These are phyloP conservation scores for Suillus discolor DNA, from an alignment of 768 basidiomycete genomes.

Conservation along the genomic window DNA sequence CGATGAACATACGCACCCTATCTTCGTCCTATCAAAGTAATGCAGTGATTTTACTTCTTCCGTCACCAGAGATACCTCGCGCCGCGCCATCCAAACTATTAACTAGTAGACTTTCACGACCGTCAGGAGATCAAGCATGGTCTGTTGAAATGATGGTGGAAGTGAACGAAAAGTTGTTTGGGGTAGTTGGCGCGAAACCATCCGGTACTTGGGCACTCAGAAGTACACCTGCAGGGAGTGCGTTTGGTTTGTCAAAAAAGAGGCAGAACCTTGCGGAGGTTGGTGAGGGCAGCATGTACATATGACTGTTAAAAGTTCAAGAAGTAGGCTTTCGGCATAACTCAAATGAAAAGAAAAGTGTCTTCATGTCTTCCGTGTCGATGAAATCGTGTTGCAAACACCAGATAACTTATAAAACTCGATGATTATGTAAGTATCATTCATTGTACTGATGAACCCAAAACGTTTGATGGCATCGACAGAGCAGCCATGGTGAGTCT, in stretches of 20 bases:
- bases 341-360: neutral
- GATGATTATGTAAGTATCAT: constrained; percentile 14
- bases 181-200: constrained; percentile 32
- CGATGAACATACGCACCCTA: constrained; percentile 18
- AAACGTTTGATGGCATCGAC: neutral
- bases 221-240: constrained; percentile 18
- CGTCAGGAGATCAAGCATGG: constrained; percentile 39
- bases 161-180: constrained; percentile 40
- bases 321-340: neutral
- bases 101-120: constrained; percentile 25
- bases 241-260: constrained; percentile 9
- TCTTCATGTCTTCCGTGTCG: neutral
- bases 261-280: constrained; percentile 28
- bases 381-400: neutral
- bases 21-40: neutral
- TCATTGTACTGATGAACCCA: neutral
- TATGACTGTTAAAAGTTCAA: constrained; percentile 29
- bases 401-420: no score
- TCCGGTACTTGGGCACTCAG: constrained; percentile 12
- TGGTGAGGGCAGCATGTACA: constrained; percentile 57
- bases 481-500: constrained; percentile 6
- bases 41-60: constrained; percentile 44
- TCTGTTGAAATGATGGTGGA: constrained; percentile 32
- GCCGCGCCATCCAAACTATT: constrained; percentile 44
- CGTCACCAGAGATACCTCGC: constrained; percentile 45